Evolutionary conservation across 73 alveolate species (phyloP).

Genomic region (Loxodes magnus): DNA sequence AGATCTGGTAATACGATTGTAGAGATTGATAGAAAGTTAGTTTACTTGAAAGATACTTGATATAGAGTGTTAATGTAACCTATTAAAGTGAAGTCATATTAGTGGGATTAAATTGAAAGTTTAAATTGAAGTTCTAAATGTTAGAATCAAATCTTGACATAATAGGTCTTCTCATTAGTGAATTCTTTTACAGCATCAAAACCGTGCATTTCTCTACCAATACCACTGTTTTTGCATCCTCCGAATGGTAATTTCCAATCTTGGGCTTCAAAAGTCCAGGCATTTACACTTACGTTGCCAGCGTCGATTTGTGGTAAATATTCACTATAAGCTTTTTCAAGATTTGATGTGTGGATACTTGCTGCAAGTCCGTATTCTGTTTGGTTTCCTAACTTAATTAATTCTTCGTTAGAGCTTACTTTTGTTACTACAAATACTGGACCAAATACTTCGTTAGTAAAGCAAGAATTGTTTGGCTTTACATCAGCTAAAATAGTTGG

Average conservation of each 20-base stretch:
- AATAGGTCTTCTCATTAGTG: constrained; percentile 17
- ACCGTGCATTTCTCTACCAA: constrained; percentile 61
- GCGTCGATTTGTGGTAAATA: constrained; percentile 25
- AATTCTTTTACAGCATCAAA: constrained; percentile 31
- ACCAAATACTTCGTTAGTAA: constrained; percentile 70
- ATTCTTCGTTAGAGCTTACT: constrained; percentile 54
- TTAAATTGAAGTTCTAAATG: no score
- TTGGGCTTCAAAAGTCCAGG: constrained; percentile 17
- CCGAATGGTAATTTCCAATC: constrained; percentile 58
- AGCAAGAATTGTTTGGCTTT: constrained; percentile 15
- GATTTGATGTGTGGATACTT: constrained; percentile 46
- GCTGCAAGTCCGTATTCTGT: constrained; percentile 87
- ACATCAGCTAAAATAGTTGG: constrained; percentile 51
- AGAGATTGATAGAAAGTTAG: no score
- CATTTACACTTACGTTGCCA: constrained; percentile 62
- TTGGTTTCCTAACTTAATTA: constrained; percentile 66
- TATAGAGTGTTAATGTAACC: no score
- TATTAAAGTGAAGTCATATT: no score
- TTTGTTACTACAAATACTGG: constrained; percentile 68
- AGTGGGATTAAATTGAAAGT: no score
- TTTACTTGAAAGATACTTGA: no score
- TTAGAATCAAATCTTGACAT: constrained; percentile 5
- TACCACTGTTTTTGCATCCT: constrained; percentile 66
- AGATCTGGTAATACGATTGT: no score
- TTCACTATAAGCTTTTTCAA: constrained; percentile 15